These are phyloP conservation scores for Panicum hallii DNA, from an alignment of 202 grass and related monocot species.

Conservation along the genomic window DNA sequence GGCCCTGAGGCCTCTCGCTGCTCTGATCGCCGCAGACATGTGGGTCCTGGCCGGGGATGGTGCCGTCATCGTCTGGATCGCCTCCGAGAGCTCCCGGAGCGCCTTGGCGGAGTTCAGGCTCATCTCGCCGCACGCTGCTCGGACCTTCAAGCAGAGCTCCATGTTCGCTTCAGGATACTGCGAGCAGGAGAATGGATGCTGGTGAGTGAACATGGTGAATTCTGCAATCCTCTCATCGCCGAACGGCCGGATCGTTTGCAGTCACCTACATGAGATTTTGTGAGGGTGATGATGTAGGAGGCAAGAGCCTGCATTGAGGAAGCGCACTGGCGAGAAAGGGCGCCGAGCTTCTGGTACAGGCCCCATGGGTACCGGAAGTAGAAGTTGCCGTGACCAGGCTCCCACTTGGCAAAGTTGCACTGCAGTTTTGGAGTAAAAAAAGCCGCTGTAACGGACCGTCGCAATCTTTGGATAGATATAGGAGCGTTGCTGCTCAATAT, in stretches of 20 bases:
- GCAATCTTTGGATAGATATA: background rate
- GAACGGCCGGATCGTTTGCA: background rate
- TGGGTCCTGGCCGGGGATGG: slow-evolving; percentile 44
- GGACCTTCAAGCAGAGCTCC: slow-evolving; percentile 57
- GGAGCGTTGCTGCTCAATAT: background rate
- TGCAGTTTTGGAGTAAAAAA: slow-evolving; percentile 42
- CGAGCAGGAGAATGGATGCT: background rate
- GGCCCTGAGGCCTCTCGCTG: slow-evolving; percentile 36
- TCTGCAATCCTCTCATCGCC: background rate
- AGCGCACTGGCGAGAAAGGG: slow-evolving; percentile 73
- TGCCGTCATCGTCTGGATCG: slow-evolving; percentile 57
- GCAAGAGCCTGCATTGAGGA: slow-evolving; percentile 77
- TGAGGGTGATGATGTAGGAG: slow-evolving; percentile 63
- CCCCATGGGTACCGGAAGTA: slow-evolving; percentile 77
- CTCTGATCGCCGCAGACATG: slow-evolving; percentile 53
- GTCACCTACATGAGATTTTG: slow-evolving; percentile 55
- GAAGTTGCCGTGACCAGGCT: slow-evolving; percentile 83
- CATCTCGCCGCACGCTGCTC: slow-evolving; percentile 62
- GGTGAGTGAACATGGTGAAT: slow-evolving; percentile 7
- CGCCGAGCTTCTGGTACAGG: slow-evolving; percentile 78
- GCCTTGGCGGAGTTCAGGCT: slow-evolving; percentile 71
- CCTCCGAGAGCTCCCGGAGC: slow-evolving; percentile 63
- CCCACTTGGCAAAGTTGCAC: slow-evolving; percentile 87
- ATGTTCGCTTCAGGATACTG: slow-evolving; percentile 53
- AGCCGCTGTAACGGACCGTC: slow-evolving; percentile 2